Base-by-base conservation (phyloP, 2,329 filamentous ascomycete genomes). In the Hymenoscyphus occultus region DNA sequence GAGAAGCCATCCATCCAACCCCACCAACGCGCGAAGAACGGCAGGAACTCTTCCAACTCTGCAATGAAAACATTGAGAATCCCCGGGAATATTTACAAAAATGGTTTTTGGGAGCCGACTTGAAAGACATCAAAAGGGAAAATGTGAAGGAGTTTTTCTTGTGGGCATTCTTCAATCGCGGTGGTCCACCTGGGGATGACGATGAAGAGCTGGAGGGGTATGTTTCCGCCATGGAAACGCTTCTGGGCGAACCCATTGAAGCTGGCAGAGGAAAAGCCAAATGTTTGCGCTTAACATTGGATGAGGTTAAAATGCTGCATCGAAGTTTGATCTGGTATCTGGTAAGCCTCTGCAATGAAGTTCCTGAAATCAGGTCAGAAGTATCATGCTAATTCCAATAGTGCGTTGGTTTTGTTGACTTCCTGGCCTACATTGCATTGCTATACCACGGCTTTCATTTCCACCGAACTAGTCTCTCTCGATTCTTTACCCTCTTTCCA, bases 71-170 rank as follows among this genome's bases (percentile, higher is more conserved):
- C 62, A 82, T 87, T 14, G 77, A 81, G 1, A 80, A 87, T 70
- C 78, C 80, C 0, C 80, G 83, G 45, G 77, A 74, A 42, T 89
- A 85, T 68, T 66, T 89, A 35, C 76, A 73, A 60, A 81, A 80
- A 68, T 89, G 86, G 86, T 88, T 88, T 71, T 75, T 83, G 31
- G 82, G 82, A 35, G 83, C 84, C 7, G 76, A 80, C 16, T 59
- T 77, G 2, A 75, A 78, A 35, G 84, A 86, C 35, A 83, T 89
- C 57, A 80, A 81, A 63, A 77, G 80, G 14, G 84, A 88, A 39
- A 87, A 88, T 72, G 70, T 88, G 60, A 84, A 83, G 73, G 83
- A 86, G 63, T 88, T 86, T 72, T 78, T 86, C 22, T 75, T 80
- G n/a, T 89, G 85, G 86, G 84, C 83, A 0, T 83, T 88, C 61